A percentile compares a stretch with the other conserved stretches of the same genome.
These are phyloP conservation scores for Cydonia oblonga DNA, from an alignment of 331 rosid genomes.

Conservation along the genomic window DNA sequence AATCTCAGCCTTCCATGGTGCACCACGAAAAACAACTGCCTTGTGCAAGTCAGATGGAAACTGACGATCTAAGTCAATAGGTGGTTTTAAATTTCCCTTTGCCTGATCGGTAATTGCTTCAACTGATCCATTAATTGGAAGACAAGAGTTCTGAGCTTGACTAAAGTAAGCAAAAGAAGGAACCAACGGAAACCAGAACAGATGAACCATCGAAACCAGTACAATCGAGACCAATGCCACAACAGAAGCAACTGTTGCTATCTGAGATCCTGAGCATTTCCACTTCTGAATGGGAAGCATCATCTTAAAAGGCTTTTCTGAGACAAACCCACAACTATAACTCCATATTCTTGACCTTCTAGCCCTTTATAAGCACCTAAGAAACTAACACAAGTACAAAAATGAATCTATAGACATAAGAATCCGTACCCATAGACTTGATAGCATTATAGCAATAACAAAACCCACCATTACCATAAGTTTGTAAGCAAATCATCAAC, in stretches of 20 bases:
- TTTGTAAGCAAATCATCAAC: not conserved
- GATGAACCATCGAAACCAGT: conserved; percentile 57
- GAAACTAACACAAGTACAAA: not conserved
- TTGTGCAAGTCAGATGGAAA: conserved; percentile 59
- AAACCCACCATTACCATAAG: not conserved
- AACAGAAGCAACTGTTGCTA: conserved; percentile 50
- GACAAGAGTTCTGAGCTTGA: conserved; percentile 42
- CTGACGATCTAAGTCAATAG: conserved; percentile 31
- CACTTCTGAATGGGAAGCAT: conserved; percentile 48
- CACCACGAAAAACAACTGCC: conserved; percentile 59
- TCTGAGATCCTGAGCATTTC: conserved; percentile 69
- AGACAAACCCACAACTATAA: not conserved
- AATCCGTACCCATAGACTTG: not conserved
- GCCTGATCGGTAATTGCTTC: conserved; percentile 15
- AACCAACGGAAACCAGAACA: conserved; percentile 71
- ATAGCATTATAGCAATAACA: not conserved
- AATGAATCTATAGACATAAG: not conserved
- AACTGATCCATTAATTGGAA: conserved; percentile 30
- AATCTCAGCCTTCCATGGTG: conserved; percentile 84
- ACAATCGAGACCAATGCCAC: conserved; percentile 51
- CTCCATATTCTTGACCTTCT: conserved; percentile 24
- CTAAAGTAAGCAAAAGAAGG: conserved; percentile 59
- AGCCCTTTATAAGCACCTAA: conserved; percentile 20
- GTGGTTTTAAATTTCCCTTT: conserved; percentile 18
- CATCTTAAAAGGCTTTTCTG: conserved; percentile 32